These are phyloP conservation scores for Talaromyces thailandensis DNA, from an alignment of 495 filamentous ascomycete species.

Conservation along the genomic window DNA sequence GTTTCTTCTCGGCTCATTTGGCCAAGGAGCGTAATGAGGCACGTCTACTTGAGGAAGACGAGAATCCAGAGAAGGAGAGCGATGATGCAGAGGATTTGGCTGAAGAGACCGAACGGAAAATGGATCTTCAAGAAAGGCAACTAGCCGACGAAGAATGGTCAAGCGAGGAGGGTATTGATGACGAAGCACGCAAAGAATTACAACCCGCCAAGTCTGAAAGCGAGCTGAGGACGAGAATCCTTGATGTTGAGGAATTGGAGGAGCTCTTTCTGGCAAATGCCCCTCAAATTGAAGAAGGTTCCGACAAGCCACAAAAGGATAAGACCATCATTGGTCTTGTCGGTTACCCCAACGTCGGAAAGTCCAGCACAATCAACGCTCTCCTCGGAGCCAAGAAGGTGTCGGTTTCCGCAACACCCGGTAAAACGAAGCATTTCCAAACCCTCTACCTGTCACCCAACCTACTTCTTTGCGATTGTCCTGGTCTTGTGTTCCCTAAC, in stretches of 20 bases:
- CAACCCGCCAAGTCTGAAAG: background rate
- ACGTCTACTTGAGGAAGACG: conserved; percentile 35
- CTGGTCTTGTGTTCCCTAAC: conserved; percentile 97
- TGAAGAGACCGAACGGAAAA: conserved; percentile 25
- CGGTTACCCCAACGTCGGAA: conserved; percentile 98
- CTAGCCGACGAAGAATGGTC: conserved; percentile 23
- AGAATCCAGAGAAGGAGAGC: conserved; percentile 22
- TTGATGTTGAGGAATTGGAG: conserved; percentile 89
- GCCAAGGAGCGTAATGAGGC: conserved; percentile 84
- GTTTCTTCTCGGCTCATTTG: conserved; percentile 89
- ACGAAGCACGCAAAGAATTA: conserved; percentile 26
- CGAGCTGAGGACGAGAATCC: conserved; percentile 62
- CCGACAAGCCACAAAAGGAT: conserved; percentile 26
- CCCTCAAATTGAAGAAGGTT: conserved; percentile 35
- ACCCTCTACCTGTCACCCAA: conserved; percentile 87
- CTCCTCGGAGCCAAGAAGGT: conserved; percentile 97
- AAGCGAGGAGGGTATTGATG: conserved; percentile 24
- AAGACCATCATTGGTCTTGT: conserved; percentile 90
- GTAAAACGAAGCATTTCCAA: conserved; percentile 99
- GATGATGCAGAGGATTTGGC: conserved; percentile 34
- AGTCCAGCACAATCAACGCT: conserved; percentile 98
- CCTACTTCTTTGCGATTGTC: conserved; percentile 94
- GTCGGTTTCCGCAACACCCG: conserved; percentile 92
- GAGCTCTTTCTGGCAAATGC: conserved; percentile 72
- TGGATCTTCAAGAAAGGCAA: conserved; percentile 25